Percentiles rank a stretch among this genome's conserved stretches.
Conservation (phyloP, 1,284 basidiomycete genomes). For the Cystobasidium pallidum region DNA sequence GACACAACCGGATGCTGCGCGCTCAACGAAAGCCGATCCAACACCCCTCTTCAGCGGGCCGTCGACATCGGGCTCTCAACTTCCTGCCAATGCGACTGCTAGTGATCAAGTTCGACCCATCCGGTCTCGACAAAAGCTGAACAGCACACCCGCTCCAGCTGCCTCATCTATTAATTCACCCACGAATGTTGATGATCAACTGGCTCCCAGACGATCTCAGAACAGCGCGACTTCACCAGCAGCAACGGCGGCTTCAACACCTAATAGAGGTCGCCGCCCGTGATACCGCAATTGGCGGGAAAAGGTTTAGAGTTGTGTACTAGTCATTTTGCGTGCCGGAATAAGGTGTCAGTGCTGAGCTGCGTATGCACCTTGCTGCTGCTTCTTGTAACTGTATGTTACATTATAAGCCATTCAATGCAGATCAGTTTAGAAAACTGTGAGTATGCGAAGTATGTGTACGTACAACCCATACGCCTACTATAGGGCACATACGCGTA, state of each 20-base stretch:
- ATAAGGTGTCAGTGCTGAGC: not conserved
- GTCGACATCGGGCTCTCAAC: not conserved
- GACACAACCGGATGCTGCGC: not conserved
- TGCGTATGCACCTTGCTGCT: conserved; percentile 5
- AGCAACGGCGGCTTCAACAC: not conserved
- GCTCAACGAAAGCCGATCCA: conserved; percentile 15
- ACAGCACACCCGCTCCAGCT: conserved; percentile 8
- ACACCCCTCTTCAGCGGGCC: conserved; percentile 8
- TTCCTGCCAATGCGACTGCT: conserved; percentile 25
- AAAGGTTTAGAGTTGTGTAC: conserved; percentile 6
- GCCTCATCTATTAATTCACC: not conserved
- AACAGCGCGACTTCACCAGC: not conserved
- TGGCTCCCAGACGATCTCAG: conserved; percentile 19
- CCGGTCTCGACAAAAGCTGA: conserved; percentile 32
- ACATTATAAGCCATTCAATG: not conserved
- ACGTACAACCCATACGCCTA: too few species aligned
- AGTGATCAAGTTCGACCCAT: conserved; percentile 24
- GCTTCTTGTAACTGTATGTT: conserved; percentile 1
- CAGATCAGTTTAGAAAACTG: conserved; percentile 2
- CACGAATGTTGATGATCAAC: conserved; percentile 27
- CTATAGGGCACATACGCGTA: too few species aligned
- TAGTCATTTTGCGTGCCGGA: not conserved
- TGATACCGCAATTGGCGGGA: not conserved
- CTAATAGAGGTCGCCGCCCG: conserved; percentile 19
- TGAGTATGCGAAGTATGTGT: too few species aligned